phyloP scores from a whole-genome alignment of 1,284 basidiomycete genomes.

The Malassezia japonica region DNA sequence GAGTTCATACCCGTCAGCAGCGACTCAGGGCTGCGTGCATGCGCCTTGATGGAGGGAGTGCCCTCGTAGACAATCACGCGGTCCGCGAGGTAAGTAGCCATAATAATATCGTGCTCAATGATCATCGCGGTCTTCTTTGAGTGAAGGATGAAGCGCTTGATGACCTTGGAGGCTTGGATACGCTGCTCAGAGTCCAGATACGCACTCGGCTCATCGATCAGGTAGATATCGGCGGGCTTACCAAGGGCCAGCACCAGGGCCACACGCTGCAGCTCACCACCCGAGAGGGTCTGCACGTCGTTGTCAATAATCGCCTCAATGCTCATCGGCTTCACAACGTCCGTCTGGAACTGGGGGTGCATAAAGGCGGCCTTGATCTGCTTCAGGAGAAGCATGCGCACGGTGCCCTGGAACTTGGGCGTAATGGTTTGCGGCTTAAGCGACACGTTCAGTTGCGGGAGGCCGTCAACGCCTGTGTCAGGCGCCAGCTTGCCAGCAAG shows the following conservation, averaged over 20 bases:
- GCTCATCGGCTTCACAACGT: slow-evolving; percentile 48
- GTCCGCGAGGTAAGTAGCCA: slow-evolving; percentile 46
- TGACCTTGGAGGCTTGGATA: slow-evolving; percentile 46
- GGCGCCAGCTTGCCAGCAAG: slow-evolving; percentile 46
- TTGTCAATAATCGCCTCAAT: slow-evolving; percentile 47
- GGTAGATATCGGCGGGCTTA: slow-evolving; percentile 47
- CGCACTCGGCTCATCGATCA: slow-evolving; percentile 47
- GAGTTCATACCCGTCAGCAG: slow-evolving; percentile 47
- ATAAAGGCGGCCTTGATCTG: slow-evolving; percentile 48
- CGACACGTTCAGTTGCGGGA: slow-evolving; percentile 45
- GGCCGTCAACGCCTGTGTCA: slow-evolving; percentile 36
- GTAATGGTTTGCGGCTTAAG: slow-evolving; percentile 48
- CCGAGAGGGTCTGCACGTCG: slow-evolving; percentile 47
- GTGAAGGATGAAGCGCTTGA: slow-evolving; percentile 49
- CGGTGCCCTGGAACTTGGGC: slow-evolving; percentile 48
- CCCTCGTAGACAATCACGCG: slow-evolving; percentile 47
- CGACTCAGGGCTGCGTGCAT: slow-evolving; percentile 39
- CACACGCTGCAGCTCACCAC: slow-evolving; percentile 47
- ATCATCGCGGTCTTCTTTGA: slow-evolving; percentile 48
- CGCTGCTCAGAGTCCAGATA: slow-evolving; percentile 49
- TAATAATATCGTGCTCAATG: slow-evolving; percentile 48
- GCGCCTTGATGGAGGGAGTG: slow-evolving; percentile 41
- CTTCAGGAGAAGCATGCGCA: slow-evolving; percentile 47
- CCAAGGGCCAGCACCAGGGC: slow-evolving; percentile 45
- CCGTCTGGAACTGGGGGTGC: slow-evolving; percentile 49